phyloP scores from a whole-genome alignment of 306 rosid genomes.

The Malus orientalis region DNA sequence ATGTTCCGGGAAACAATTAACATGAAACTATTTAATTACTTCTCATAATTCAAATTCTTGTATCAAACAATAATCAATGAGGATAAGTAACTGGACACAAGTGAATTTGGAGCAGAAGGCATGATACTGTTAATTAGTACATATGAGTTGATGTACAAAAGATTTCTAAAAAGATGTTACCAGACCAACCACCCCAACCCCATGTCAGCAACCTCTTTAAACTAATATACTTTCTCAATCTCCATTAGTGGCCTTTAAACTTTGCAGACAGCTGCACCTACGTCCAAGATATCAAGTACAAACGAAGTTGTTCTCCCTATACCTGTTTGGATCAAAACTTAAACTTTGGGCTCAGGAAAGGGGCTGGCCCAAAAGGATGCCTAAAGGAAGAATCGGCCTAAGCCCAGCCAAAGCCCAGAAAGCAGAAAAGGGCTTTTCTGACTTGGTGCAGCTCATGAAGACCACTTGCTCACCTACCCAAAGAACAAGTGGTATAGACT shows the following conservation, averaged over 20 bases:
- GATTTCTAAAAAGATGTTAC: background rate
- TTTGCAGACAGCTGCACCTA: background rate
- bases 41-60: background rate
- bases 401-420: too few relatives aligned
- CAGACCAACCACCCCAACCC: conserved; percentile 1
- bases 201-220: background rate
- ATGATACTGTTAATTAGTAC: background rate
- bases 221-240: background rate
- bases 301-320: background rate
- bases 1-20: too few relatives aligned
- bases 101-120: background rate
- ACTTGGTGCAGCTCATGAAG: too few relatives aligned
- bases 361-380: too few relatives aligned
- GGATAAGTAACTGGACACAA: background rate
- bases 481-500: too few relatives aligned
- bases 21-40: background rate
- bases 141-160: background rate
- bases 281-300: background rate
- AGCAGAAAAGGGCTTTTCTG: too few relatives aligned
- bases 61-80: background rate
- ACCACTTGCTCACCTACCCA: too few relatives aligned
- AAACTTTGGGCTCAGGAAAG: too few relatives aligned
- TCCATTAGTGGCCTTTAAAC: background rate
- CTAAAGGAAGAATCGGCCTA: too few relatives aligned
- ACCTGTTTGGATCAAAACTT: too few relatives aligned